Conservation (phyloP, 2,329 filamentous ascomycete species). For the Apiospora aurea region DNA sequence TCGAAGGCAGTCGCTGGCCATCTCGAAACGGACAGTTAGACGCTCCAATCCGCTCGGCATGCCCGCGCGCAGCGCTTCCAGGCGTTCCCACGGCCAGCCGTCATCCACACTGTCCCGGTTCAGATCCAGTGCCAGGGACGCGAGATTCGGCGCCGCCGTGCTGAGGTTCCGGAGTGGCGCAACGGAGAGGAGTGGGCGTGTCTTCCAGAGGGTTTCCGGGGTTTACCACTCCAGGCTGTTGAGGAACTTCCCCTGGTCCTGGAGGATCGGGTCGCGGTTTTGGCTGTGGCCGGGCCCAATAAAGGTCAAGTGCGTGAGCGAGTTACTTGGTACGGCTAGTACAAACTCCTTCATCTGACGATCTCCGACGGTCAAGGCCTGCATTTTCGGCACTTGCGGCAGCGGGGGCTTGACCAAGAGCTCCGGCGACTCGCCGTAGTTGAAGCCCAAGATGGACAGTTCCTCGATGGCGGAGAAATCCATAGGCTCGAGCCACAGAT, state of each 20-base stretch:
- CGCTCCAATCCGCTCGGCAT: neutral
- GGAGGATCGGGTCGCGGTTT: neutral
- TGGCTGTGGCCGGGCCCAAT: neutral
- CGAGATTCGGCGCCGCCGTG: neutral
- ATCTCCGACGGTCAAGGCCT: neutral
- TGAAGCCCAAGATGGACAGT: neutral
- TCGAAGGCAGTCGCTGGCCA: neutral
- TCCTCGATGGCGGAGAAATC: neutral
- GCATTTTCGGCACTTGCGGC: neutral
- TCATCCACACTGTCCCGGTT: neutral
- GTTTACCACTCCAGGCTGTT: neutral
- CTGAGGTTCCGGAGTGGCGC: neutral
- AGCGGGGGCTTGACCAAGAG: neutral
- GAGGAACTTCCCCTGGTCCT: neutral
- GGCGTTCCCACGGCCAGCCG: neutral
- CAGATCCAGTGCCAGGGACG: neutral
- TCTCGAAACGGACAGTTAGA: neutral
- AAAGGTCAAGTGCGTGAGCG: neutral
- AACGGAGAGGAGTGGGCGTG: neutral
- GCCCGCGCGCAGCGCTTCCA: neutral
- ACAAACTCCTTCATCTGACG: neutral
- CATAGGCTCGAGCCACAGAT: conserved; percentile 1
- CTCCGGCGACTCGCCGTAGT: neutral
- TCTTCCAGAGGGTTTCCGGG: too few species aligned
- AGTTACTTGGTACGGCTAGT: neutral